phyloP scores from a whole-genome alignment of 495 filamentous ascomycete species.

The Tetracladium setigerum region DNA sequence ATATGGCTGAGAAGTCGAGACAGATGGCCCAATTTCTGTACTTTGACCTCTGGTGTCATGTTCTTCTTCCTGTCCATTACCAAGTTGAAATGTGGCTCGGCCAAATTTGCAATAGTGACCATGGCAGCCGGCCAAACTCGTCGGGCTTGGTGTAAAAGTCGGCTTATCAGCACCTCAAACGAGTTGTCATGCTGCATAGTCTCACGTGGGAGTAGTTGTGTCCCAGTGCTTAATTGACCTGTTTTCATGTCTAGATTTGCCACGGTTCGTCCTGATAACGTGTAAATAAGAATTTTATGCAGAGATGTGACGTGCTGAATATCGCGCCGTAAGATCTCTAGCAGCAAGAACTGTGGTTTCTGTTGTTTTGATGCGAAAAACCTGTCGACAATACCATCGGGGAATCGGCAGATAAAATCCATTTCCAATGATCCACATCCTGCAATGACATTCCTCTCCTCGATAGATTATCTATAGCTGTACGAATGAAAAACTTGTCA shows the following conservation, averaged over 20 bases:
- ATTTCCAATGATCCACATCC: constrained; percentile 15
- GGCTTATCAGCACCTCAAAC: constrained; percentile 7
- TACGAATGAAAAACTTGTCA: background rate
- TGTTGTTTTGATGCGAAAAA: constrained; percentile 1
- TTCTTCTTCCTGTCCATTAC: background rate
- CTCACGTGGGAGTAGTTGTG: no score
- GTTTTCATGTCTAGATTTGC: background rate
- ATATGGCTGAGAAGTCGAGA: constrained; percentile 8
- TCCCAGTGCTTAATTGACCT: no score
- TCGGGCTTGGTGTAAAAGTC: constrained; percentile 18
- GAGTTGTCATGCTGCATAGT: background rate
- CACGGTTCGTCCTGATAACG: background rate
- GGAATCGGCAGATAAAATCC: constrained; percentile 6
- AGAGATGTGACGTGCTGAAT: constrained; percentile 7
- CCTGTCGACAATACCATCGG: constrained; percentile 9
- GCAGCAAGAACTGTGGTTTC: constrained; percentile 13
- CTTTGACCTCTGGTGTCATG: background rate
- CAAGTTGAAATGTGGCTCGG: constrained; percentile 2
- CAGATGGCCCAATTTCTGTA: background rate
- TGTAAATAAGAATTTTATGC: constrained; percentile 4
- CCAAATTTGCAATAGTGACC: constrained; percentile 8
- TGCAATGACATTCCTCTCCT: background rate
- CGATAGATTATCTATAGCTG: background rate
- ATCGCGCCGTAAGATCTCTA: constrained; percentile 11
- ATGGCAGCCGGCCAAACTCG: constrained; percentile 18